Evolutionary conservation across 805 yeast genomes (phyloP).

Genomic region (Pichia heedii): DNA sequence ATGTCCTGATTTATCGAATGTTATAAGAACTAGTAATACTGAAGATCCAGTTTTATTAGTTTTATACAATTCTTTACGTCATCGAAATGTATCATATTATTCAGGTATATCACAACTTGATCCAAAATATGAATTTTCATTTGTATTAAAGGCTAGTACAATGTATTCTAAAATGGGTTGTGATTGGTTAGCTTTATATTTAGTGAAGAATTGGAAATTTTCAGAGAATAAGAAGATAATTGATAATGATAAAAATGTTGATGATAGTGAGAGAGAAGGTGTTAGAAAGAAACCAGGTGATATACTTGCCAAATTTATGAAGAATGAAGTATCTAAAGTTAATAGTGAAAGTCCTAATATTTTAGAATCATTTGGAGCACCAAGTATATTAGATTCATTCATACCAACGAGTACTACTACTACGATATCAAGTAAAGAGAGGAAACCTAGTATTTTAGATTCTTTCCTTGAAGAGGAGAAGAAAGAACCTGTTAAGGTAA

Average conservation of each 20-base stretch:
- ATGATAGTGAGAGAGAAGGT: not conserved
- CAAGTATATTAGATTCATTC: conserved; percentile 2
- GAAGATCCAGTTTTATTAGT: conserved; percentile 79
- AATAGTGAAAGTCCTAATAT: too few relatives aligned
- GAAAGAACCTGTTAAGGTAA: too few relatives aligned
- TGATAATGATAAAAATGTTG: not conserved
- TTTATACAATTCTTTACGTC: conserved; percentile 54
- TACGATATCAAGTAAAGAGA: too few relatives aligned
- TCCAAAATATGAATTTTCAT: conserved; percentile 44
- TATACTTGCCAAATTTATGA: conserved; percentile 11
- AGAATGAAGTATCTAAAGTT: not conserved
- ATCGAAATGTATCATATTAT: conserved; percentile 39
- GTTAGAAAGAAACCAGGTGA: conserved; percentile 10
- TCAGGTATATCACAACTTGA: conserved; percentile 40
- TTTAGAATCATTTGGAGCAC: not conserved
- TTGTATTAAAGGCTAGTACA: conserved; percentile 51
- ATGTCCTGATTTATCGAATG: conserved; percentile 33
- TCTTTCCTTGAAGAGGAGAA: too few relatives aligned
- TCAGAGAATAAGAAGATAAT: not conserved
- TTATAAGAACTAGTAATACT: conserved; percentile 15
- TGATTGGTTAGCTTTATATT: conserved; percentile 58
- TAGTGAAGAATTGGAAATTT: conserved; percentile 65
- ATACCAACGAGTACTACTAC: not conserved
- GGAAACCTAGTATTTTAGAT: too few relatives aligned
- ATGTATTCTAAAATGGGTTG: conserved; percentile 89